A percentile compares a stretch with the other conserved stretches of the same genome.
These are phyloP conservation scores for Triticum aestivum DNA, from an alignment of 176 grass and related monocot species.

Conservation along the genomic window IWGSC_CS_RefSeq_v2.1 NC_057805.1:43846905-43847404, in stretches of 20 bases:
- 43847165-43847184: constrained; percentile 91
- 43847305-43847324: neutral
- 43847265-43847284: constrained; percentile 25
- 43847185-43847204: constrained; percentile 90
- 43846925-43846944: constrained; percentile 69
- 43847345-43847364: no score
- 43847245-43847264: constrained; percentile 11
- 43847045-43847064: constrained; percentile 98
- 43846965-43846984: constrained; percentile 62
- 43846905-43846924: constrained; percentile 91
- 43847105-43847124: constrained; percentile 96
- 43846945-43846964: constrained; percentile 58
- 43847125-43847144: constrained; percentile 85
- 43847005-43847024: constrained; percentile 99
- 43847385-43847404: no score
- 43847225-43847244: constrained; percentile 13
- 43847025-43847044: constrained; percentile 99
- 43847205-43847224: constrained; percentile 26
- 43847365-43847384: no score
- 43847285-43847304: neutral
- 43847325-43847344: no score
- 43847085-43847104: constrained; percentile 96
- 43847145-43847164: constrained; percentile 98
- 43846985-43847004: constrained; percentile 85
- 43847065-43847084: constrained; percentile 95